Evolutionary conservation across 192 early-diverging fungal species (phyloP).

Genomic region (Coemansia sp.): DNA sequence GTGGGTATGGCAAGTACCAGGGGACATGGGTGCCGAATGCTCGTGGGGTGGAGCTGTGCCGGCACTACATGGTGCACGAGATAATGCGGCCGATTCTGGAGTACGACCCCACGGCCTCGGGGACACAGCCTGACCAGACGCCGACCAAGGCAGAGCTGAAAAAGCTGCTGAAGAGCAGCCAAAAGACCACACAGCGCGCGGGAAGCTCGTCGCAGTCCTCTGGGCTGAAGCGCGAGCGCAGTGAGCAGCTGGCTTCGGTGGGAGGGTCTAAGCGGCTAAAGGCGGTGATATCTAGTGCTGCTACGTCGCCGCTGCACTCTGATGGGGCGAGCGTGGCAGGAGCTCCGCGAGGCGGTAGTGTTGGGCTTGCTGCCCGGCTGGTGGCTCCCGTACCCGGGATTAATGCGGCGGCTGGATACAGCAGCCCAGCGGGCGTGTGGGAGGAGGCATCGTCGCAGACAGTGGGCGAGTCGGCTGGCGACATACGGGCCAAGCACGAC

Average conservation of each 20-base stretch:
- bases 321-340: constrained; percentile 21
- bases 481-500: constrained; percentile 56
- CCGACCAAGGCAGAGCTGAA: constrained; percentile 57
- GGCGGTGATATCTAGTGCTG: constrained; percentile 16
- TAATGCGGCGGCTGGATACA: neutral
- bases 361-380: neutral
- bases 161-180: constrained; percentile 27
- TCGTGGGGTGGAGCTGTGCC: constrained; percentile 76
- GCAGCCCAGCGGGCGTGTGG: neutral
- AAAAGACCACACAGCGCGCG: constrained; percentile 13
- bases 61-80: constrained; percentile 74
- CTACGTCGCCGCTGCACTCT: constrained; percentile 48
- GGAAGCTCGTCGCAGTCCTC: neutral
- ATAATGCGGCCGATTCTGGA: constrained; percentile 78
- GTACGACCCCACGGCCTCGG: constrained; percentile 63
- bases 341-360: constrained; percentile 13
- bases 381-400: neutral
- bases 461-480: constrained; percentile 9
- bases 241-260: neutral
- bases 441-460: constrained; percentile 40
- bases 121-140: constrained; percentile 52
- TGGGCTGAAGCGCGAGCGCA: constrained; percentile 13
- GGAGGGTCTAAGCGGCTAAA: neutral
- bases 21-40: constrained; percentile 90
- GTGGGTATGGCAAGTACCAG: constrained; percentile 98